These are phyloP conservation scores for Xylariales sp. DNA, from an alignment of 2,329 filamentous ascomycete species.

Conservation along the genomic window DNA sequence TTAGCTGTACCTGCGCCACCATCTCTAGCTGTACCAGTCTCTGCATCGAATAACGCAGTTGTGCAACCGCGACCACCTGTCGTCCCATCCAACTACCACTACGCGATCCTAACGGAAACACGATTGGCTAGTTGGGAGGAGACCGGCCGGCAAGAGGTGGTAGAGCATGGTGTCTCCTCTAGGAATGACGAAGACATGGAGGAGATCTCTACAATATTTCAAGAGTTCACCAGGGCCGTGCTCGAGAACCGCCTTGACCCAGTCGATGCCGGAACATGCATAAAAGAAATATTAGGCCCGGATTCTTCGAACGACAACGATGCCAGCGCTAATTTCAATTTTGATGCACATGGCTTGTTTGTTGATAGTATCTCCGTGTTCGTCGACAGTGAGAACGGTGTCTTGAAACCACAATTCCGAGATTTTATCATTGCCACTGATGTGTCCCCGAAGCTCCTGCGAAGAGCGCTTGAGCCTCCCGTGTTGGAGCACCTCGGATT, in stretches of 20 bases:
- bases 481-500: constrained; percentile 73
- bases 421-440: constrained; percentile 68
- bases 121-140: constrained; percentile 64
- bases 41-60: no score
- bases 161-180: constrained; percentile 61
- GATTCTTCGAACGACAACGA: constrained; percentile 46
- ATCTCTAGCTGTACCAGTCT: no score
- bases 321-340: constrained; percentile 36
- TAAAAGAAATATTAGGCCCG: constrained; percentile 69
- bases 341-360: constrained; percentile 68
- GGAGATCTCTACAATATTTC: constrained; percentile 68
- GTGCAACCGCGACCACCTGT: constrained; percentile 21
- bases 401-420: constrained; percentile 49
- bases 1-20: no score
- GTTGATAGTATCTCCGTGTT: constrained; percentile 79
- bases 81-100: constrained; percentile 54
- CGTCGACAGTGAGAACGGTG: constrained; percentile 61
- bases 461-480: constrained; percentile 75
- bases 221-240: constrained; percentile 77
- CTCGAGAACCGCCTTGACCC: constrained; percentile 65
- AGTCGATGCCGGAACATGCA: constrained; percentile 63
- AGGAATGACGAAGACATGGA: constrained; percentile 64
- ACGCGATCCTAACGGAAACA: constrained; percentile 71
- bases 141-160: constrained; percentile 61
- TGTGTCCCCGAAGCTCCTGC: constrained; percentile 69